phyloP scores from a whole-genome alignment of 228 moss, liverwort and hornwort genomes.

The Sphagnum fallax region DNA sequence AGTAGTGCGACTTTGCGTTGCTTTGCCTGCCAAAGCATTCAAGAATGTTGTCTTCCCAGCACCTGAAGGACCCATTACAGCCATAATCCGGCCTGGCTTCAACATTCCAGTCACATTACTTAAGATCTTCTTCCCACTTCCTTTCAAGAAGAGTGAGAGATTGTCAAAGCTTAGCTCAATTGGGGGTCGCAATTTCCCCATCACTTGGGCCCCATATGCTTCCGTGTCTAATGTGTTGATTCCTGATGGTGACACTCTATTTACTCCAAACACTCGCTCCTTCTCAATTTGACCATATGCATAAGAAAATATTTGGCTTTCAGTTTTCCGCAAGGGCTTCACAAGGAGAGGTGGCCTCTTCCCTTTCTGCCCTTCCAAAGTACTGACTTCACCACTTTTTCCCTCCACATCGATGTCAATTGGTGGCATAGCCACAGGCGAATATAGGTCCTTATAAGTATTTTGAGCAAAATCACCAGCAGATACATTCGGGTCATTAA shows the following conservation, averaged over 20 bases:
- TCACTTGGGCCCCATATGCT: slow-evolving; percentile 19
- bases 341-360: too few relatives aligned
- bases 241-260: background rate
- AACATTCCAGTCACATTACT: slow-evolving; percentile 78
- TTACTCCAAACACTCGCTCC: slow-evolving; percentile 50
- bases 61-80: slow-evolving; percentile 94
- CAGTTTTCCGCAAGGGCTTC: slow-evolving; percentile 13
- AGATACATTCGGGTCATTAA: too few relatives aligned
- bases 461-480: too few relatives aligned
- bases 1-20: slow-evolving; percentile 50
- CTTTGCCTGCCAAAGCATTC: slow-evolving; percentile 85
- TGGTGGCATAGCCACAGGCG: too few relatives aligned
- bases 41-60: slow-evolving; percentile 95
- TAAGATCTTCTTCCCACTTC: slow-evolving; percentile 59
- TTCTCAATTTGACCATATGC: slow-evolving; percentile 90
- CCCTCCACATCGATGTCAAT: too few relatives aligned
- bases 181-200: slow-evolving; percentile 33
- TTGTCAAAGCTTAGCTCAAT: slow-evolving; percentile 73
- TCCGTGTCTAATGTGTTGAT: background rate
- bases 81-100: slow-evolving; percentile 69
- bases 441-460: too few relatives aligned
- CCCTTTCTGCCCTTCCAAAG: too few relatives aligned
- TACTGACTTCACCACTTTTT: too few relatives aligned
- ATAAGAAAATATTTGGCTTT: slow-evolving; percentile 81
- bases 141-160: slow-evolving; percentile 66